phyloP scores from a whole-genome alignment of 2,329 filamentous ascomycete species.

The Penicillium thymicola region DNA sequence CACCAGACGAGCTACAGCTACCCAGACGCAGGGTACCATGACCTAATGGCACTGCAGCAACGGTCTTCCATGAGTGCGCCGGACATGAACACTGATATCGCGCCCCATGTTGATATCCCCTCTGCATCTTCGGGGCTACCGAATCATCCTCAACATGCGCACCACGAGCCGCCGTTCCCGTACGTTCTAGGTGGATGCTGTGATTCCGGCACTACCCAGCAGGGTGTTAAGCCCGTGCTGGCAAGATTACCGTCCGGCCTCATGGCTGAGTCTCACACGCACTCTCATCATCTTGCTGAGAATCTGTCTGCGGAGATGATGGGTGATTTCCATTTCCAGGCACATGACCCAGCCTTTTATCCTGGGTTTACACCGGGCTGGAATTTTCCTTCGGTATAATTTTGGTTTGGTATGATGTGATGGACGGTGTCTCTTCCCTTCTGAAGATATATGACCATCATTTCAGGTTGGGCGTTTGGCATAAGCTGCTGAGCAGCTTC shows the following conservation, averaged over 20 bases:
- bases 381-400: conserved; percentile 16
- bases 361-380: conserved; percentile 20
- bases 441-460: background rate
- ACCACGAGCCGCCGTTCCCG: conserved; percentile 19
- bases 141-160: conserved; percentile 7
- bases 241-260: conserved; percentile 14
- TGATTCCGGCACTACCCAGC: conserved; percentile 8
- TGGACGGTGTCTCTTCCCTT: background rate
- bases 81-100: conserved; percentile 17
- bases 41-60: conserved; percentile 18
- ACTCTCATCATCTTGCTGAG: conserved; percentile 16
- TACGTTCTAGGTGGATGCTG: conserved; percentile 24
- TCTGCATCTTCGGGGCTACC: conserved; percentile 3
- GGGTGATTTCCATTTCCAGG: conserved; percentile 24
- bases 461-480: conserved; percentile 7
- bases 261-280: conserved; percentile 6
- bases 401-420: background rate
- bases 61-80: conserved; percentile 15
- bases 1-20: conserved; percentile 23
- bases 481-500: conserved; percentile 16
- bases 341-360: conserved; percentile 20
- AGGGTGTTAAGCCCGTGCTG: conserved; percentile 15
- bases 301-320: conserved; percentile 26
- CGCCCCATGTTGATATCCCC: conserved; percentile 12
- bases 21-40: conserved; percentile 20